Base-by-base conservation (phyloP, 306 rosid species). In the Casuarina equisetifolia region DNA sequence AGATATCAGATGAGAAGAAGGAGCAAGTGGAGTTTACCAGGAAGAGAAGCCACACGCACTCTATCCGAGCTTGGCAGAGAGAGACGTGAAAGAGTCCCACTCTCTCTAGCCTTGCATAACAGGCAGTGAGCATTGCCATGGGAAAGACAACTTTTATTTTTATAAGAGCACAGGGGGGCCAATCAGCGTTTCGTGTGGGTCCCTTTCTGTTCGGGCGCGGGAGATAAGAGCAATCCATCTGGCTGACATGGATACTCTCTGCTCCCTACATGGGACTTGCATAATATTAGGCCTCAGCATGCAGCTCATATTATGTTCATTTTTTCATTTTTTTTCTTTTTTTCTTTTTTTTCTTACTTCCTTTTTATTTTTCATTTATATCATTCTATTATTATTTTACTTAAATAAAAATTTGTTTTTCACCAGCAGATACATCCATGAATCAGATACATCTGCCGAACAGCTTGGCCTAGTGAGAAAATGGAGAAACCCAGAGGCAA, bases 161-260 rank as follows among this genome's bases (percentile, higher is more conserved):
- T 85, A 73, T 83, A 80, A 70, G 76, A 82, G 83, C 53, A 85
- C 74, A 82, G 59, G 85, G 25, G 86, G 69, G 78, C 83, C 86
- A 83, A 78, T 11, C 76, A 76, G 48, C 0, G 9, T 13, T 54
- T 36, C 6, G 46, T 73, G 76, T 55, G 90, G 92, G 84, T 19
- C 82, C 92, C 76, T 50, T 76, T 4, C 2, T 3, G 71, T 74
- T 67, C 48, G 54, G 4, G 79, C 68, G 91, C 86, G 91, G 97
- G 82, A 86, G 98, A 94, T 92, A 94, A 92, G 97, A 80, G 75
- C 64, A 25, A 25, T 25, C 32, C 32, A 25, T 25, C 32, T 1
- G 78, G 76, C 80, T 68, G 64, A 80, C 68, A 77, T 69, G 66
- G n/a, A 46, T 58, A 17, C 63, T 39, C 35, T 70, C 74, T 68